Conservation (phyloP, 352 stramenopile species). For the Phytophthora lateralis region DNA sequence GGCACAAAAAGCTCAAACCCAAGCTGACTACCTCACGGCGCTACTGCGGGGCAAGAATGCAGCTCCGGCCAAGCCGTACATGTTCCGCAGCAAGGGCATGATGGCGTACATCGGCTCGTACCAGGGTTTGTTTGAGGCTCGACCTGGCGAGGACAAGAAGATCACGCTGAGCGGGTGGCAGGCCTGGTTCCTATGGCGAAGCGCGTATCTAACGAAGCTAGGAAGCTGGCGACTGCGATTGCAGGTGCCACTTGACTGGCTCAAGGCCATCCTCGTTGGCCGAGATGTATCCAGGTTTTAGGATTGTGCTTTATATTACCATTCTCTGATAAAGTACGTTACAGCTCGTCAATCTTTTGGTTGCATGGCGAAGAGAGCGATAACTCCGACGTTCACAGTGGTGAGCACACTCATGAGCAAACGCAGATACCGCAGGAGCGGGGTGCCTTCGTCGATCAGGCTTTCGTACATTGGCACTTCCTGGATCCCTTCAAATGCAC, state of each 20-base stretch:
- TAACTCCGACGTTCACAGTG: conserved; percentile 33
- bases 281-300: conserved; percentile 95
- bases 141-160: conserved; percentile 49
- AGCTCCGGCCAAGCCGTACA: conserved; percentile 58
- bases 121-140: conserved; percentile 89
- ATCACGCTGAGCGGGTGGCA: conserved; percentile 85
- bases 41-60: conserved; percentile 64
- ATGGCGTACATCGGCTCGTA: conserved; percentile 96
- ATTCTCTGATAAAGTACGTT: conserved; percentile 89
- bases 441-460: conserved; percentile 32
- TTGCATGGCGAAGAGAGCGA: conserved; percentile 19
- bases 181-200: conserved; percentile 94
- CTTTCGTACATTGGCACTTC: conserved; percentile 47
- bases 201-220: conserved; percentile 96
- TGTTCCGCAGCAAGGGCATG: conserved; percentile 87
- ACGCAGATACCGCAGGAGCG: conserved; percentile 27
- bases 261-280: conserved; percentile 96
- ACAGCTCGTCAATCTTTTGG: conserved; percentile 50
- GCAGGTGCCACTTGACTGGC: conserved; percentile 97
- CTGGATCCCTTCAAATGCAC: conserved; percentile 42
- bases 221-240: conserved; percentile 93
- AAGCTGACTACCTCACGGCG: conserved; percentile 66
- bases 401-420: conserved; percentile 33
- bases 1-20: conserved; percentile 90
- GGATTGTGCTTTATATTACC: not conserved